These are phyloP conservation scores for Cystobasidium slooffiae DNA, from an alignment of 1,284 basidiomycete genomes.

Conservation along the genomic window DNA sequence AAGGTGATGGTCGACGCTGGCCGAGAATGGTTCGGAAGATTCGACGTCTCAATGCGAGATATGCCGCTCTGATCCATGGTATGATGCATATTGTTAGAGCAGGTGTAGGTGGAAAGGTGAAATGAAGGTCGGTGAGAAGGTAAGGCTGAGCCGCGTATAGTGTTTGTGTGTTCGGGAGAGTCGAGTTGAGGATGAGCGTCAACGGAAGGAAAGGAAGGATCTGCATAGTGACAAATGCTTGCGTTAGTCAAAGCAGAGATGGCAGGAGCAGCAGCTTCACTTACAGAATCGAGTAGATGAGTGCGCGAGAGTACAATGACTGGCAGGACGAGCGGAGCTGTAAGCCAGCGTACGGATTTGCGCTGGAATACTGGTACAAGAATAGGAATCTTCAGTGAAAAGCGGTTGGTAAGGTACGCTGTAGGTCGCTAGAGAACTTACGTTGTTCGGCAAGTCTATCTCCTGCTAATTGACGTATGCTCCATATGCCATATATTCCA, in stretches of 20 bases:
- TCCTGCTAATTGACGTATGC: slow-evolving; percentile 70
- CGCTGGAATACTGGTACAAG: background rate
- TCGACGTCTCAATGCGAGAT: slow-evolving; percentile 44
- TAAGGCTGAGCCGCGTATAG: slow-evolving; percentile 1
- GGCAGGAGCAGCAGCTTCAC: background rate
- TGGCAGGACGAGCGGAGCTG: slow-evolving; percentile 68
- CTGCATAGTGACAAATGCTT: background rate
- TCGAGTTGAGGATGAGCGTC: slow-evolving; percentile 46
- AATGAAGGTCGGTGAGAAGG: slow-evolving; percentile 46
- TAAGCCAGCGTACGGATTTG: slow-evolving; percentile 64
- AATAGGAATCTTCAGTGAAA: background rate
- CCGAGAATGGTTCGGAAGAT: slow-evolving; percentile 50
- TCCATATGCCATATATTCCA: slow-evolving; percentile 72
- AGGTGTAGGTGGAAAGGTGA: slow-evolving; percentile 48
- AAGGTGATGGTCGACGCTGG: background rate
- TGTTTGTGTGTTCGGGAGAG: slow-evolving; percentile 36
- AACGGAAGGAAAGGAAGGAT: slow-evolving; percentile 52
- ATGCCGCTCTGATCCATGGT: slow-evolving; percentile 51
- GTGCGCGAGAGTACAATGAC: slow-evolving; percentile 65
- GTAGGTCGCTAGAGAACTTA: slow-evolving; percentile 62
- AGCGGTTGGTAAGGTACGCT: background rate
- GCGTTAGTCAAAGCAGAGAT: background rate
- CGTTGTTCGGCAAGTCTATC: slow-evolving; percentile 65
- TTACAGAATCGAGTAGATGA: slow-evolving; percentile 49
- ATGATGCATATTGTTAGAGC: slow-evolving; percentile 49